phyloP scores from a whole-genome alignment of 192 early-diverging fungal genomes.

The Rhizoclosmatium sp. region DNA sequence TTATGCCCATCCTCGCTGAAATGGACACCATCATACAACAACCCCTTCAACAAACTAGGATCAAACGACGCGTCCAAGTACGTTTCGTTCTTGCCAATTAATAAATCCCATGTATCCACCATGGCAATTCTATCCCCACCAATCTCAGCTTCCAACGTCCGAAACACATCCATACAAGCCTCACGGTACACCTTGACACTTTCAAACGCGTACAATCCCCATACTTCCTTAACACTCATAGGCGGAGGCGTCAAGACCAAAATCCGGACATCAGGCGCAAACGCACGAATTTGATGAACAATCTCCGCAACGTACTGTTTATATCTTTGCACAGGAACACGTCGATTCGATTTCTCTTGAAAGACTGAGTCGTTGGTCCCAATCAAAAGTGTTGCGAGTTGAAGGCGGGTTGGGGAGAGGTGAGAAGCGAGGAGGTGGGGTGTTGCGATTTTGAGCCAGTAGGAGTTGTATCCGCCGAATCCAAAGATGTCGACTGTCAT shows the following conservation, averaged over 20 bases:
- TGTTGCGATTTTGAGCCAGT: slow-evolving; percentile 5
- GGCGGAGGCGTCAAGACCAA: slow-evolving; percentile 75
- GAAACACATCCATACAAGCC: slow-evolving; percentile 36
- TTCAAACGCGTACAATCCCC: slow-evolving; percentile 10
- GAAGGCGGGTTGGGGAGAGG: no score
- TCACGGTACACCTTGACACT: slow-evolving; percentile 19
- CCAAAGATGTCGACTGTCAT: background rate
- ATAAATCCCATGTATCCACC: slow-evolving; percentile 36
- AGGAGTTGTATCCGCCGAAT: background rate
- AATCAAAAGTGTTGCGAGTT: slow-evolving; percentile 72
- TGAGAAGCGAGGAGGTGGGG: background rate
- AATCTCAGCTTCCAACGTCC: background rate
- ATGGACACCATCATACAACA: slow-evolving; percentile 5
- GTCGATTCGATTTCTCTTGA: slow-evolving; percentile 52
- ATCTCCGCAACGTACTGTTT: slow-evolving; percentile 62
- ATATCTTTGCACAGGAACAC: slow-evolving; percentile 65
- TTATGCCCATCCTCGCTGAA: background rate
- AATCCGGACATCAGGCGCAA: slow-evolving; percentile 68
- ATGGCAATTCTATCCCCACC: background rate
- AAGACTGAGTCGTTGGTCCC: slow-evolving; percentile 78
- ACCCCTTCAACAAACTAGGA: slow-evolving; percentile 10
- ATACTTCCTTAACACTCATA: slow-evolving; percentile 55
- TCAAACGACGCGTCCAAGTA: slow-evolving; percentile 18
- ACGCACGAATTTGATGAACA: slow-evolving; percentile 59
- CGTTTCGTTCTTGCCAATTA: background rate